Base-by-base conservation (phyloP, 768 basidiomycete species). In the Astraeus odoratus region DNA sequence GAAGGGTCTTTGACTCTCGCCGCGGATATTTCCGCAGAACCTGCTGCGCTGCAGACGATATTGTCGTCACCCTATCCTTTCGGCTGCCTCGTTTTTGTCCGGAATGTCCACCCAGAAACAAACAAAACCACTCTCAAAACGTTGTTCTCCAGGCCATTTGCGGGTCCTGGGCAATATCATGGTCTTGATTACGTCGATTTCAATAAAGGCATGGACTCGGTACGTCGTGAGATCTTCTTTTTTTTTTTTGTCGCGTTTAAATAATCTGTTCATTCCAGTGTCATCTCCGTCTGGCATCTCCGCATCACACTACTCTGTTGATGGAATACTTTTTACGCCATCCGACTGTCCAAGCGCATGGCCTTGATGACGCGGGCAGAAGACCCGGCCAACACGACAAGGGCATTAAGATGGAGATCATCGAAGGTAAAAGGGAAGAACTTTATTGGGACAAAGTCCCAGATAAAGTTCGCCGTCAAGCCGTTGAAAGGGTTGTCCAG, bases 391-490 rank as follows among this genome's bases (percentile, higher is more conserved):
- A 49, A 8, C 41, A 49, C 1, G 51, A 52, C 3, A 62, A 55
- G 43, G 35, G 63, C 0, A 69, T 87, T 12, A 19, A 42, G 15
- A 54, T 76, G 34, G 86, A 87, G 55, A 35, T 80, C 13, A 77
- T 90, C 0, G 56, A 61, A 3, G 87, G 84, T 3, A 77, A 66
- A 58, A 69, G 73, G 46, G 87, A 88, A 52, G 76, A 74, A 46
- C 43, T 90, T 29, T 90, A 90, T 54, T 90, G 87, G 88, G 74
- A 80, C 44, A 81, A 81, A 48, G 79, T 90, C 0, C 88, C 88
- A 0, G 78, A 82, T 55, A 87, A 83, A 57, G 71, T 88, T 20
- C 68, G 80, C 13, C 60, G 65, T 39, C 73, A 77, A 51, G 86
- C 87, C 0, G 75, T 86, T 31, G 69, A 70, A 34, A 76, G 69